Evolutionary conservation across 306 rosid species (phyloP).

Genomic region (Astragalus membranaceus): DNA sequence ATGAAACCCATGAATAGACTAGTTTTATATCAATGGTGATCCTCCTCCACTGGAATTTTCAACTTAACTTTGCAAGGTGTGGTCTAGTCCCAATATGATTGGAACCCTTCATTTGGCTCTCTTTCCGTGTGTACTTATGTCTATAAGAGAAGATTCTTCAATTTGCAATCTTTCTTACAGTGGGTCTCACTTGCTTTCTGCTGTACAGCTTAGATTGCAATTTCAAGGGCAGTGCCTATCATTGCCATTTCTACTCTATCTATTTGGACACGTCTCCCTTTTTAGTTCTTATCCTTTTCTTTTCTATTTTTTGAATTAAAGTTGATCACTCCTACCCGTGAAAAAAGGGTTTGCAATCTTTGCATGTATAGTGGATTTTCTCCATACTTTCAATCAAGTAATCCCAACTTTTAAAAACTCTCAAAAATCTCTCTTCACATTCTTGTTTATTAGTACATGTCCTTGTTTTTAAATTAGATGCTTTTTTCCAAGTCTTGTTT

Average conservation of each 20-base stretch:
- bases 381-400: constrained; percentile 19
- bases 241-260: constrained; percentile 20
- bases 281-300: constrained; percentile 17
- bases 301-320: neutral
- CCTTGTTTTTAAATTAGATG: constrained; percentile 18
- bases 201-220: constrained; percentile 31
- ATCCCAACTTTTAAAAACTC: constrained; percentile 1
- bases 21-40: constrained; percentile 7
- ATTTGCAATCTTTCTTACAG: constrained; percentile 19
- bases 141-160: constrained; percentile 16
- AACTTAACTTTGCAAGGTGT: neutral
- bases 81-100: constrained; percentile 1
- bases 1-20: neutral
- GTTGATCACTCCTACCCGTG: constrained; percentile 4
- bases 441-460: constrained; percentile 19
- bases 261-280: constrained; percentile 5
- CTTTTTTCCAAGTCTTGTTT: constrained; percentile 19
- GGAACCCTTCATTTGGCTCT: constrained; percentile 9
- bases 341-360: constrained; percentile 2
- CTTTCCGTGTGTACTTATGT: constrained; percentile 14
- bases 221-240: constrained; percentile 10
- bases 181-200: constrained; percentile 29
- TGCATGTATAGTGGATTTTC: constrained; percentile 7
- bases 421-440: neutral
- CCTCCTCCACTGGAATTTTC: neutral